These are phyloP conservation scores for Purshia tridentata DNA, from an alignment of 306 rosid species.

Conservation along the genomic window DNA sequence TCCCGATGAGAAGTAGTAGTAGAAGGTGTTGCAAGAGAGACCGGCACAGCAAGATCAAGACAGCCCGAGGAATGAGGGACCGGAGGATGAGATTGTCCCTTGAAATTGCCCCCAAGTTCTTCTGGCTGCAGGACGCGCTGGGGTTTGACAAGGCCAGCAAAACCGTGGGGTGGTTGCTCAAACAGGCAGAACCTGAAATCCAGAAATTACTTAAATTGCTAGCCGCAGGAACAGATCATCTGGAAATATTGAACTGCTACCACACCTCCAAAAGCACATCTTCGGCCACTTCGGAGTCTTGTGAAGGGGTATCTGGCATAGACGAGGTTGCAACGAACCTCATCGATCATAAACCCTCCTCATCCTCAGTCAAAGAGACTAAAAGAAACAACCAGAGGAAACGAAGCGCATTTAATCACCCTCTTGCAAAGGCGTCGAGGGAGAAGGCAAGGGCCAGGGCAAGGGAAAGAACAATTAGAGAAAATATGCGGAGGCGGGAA, in stretches of 20 bases:
- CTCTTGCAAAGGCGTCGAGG: constrained; percentile 53
- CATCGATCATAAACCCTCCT: too few relatives aligned
- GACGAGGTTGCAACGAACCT: constrained; percentile 6
- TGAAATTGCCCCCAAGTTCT: constrained; percentile 68
- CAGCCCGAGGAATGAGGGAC: constrained; percentile 66
- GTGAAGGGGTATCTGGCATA: not conserved
- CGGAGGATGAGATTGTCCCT: constrained; percentile 88
- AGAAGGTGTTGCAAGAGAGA: constrained; percentile 60
- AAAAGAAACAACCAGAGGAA: too few relatives aligned
- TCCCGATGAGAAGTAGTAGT: constrained; percentile 34
- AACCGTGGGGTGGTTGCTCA: constrained; percentile 83
- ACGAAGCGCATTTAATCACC: constrained; percentile 35
- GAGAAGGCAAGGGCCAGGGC: constrained; percentile 80
- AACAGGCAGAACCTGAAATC: constrained; percentile 55
- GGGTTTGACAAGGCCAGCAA: constrained; percentile 89
- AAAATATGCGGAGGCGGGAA: constrained; percentile 27
- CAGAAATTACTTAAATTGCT: constrained; percentile 33
- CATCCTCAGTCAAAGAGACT: too few relatives aligned
- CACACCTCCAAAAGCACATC: not conserved
- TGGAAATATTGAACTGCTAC: not conserved
- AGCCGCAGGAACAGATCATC: constrained; percentile 1
- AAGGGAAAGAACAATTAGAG: constrained; percentile 56
- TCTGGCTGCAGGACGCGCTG: constrained; percentile 78
- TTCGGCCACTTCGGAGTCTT: constrained; percentile 6
- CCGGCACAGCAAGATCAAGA: constrained; percentile 86